Evolutionary conservation across 2,329 filamentous ascomycete genomes (phyloP), one percentile per base, ranked within the genome.

Genomic region (Hymenoscyphus salicellus): DNA sequence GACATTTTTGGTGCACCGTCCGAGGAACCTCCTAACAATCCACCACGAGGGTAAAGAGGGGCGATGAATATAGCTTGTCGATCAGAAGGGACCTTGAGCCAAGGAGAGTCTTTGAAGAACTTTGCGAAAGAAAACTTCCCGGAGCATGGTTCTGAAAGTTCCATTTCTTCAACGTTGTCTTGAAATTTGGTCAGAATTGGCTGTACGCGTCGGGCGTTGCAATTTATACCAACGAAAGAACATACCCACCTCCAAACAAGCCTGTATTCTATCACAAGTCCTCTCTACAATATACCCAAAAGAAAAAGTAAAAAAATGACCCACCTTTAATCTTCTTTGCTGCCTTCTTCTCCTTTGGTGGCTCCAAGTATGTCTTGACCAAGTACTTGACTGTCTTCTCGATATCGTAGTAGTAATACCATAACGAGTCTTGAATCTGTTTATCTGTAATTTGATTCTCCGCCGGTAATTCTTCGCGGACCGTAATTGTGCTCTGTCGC

Each of bases 401-500:
- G 33, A 97, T 83, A 72, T 99, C 93, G 75, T 93, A 98, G 77
- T 94, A 98, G 77, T 97, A 97, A 78, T 99, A 87, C 92, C 93
- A 98, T 17, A 99, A 78, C 0, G 93, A 86, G 66, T 98, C 94
- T 75, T 96, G 87, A 67, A 97, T 94, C 74, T 97, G 89, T 43
- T 82, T 80, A 65, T 89, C 85, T 5, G 84, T 82, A n/a, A 84
- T 79, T 74, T 77, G 56, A n/a, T 67, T 70, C 30, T 79, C 41
- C 10, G 79, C 77, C 6, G 87, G 89, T n/a, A 97, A 80, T 8
- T 84, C 83, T 66, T 82, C 81, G 65, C 86, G 83, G 41, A 96
- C 89, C 68, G 88, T 82, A 46, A 83, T 80, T 0, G 89, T 92
- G 60, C 88, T 89, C 46, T 84, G 77, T 46, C 83, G 82, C 84